These are phyloP conservation scores for Lobosporangium transversale DNA, from an alignment of 192 early-diverging fungal species.

Conservation along the genomic window DNA sequence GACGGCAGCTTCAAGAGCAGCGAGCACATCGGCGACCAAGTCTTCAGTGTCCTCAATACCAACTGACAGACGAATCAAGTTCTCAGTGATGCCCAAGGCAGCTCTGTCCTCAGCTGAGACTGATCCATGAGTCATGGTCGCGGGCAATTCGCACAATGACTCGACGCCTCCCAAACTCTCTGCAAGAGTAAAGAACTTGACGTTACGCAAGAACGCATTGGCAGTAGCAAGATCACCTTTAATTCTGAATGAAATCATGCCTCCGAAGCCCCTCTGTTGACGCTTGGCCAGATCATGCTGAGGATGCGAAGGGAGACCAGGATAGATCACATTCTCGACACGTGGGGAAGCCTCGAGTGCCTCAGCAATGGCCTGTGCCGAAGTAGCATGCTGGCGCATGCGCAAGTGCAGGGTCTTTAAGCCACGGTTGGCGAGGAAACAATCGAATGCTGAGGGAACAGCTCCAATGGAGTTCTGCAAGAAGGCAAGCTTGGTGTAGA, in stretches of 20 bases:
- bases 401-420: constrained; percentile 95
- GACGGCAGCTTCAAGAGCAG: constrained; percentile 44
- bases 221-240: constrained; percentile 82
- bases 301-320: constrained; percentile 88
- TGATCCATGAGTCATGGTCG: constrained; percentile 95
- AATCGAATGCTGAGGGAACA: constrained; percentile 96
- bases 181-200: constrained; percentile 91
- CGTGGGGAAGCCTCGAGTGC: constrained; percentile 74
- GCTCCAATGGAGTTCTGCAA: constrained; percentile 98
- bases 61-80: constrained; percentile 90
- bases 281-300: constrained; percentile 91
- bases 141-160: constrained; percentile 92
- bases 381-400: constrained; percentile 90
- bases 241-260: constrained; percentile 96
- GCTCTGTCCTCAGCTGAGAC: constrained; percentile 87
- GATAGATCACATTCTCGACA: constrained; percentile 92
- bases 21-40: constrained; percentile 57
- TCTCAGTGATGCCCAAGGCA: constrained; percentile 91
- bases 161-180: constrained; percentile 97
- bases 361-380: constrained; percentile 87
- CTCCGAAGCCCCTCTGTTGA: constrained; percentile 94
- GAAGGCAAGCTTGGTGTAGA: constrained; percentile 84
- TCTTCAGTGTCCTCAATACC: constrained; percentile 94
- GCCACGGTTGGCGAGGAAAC: constrained; percentile 93
- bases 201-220: constrained; percentile 83